These are phyloP conservation scores for Hydrangea macrophylla DNA, from an alignment of 148 eudicot genomes.

Conservation along the genomic window DNA sequence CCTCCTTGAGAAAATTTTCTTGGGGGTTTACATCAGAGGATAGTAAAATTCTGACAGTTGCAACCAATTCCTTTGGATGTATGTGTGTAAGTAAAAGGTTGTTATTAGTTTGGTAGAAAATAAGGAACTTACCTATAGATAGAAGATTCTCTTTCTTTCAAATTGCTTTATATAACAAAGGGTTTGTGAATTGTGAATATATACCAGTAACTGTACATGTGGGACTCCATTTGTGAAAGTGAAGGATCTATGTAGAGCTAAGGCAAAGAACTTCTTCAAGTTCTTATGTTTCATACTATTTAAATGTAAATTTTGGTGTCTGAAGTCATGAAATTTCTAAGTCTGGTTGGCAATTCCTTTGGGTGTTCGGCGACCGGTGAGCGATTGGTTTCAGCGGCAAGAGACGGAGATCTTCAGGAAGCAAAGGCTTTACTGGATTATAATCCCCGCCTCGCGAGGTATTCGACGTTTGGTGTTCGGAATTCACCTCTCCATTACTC, in stretches of 20 bases:
- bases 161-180: not conserved
- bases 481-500: slow-evolving; percentile 95
- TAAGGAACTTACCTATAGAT: not conserved
- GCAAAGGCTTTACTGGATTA: slow-evolving; percentile 84
- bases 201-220: not conserved
- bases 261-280: not conserved
- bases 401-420: slow-evolving; percentile 97
- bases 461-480: slow-evolving; percentile 84
- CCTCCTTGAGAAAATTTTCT: not conserved
- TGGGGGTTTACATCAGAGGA: slow-evolving; percentile 9
- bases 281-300: slow-evolving; percentile 6
- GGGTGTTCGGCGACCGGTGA: slow-evolving; percentile 96
- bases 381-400: slow-evolving; percentile 86
- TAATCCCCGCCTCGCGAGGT: slow-evolving; percentile 82
- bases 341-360: slow-evolving; percentile 89
- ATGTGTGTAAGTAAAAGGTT: slow-evolving; percentile 23
- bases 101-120: slow-evolving; percentile 20
- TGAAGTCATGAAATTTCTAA: slow-evolving; percentile 50
- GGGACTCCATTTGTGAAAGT: slow-evolving; percentile 13
- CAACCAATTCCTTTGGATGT: slow-evolving; percentile 27
- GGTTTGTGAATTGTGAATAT: not conserved
- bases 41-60: slow-evolving; percentile 25
- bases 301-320: slow-evolving; percentile 1
- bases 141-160: slow-evolving; percentile 4
- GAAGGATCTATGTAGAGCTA: slow-evolving; percentile 5